phyloP scores from a whole-genome alignment of 257 asterid species.

The Buddleja alternifolia region DNA sequence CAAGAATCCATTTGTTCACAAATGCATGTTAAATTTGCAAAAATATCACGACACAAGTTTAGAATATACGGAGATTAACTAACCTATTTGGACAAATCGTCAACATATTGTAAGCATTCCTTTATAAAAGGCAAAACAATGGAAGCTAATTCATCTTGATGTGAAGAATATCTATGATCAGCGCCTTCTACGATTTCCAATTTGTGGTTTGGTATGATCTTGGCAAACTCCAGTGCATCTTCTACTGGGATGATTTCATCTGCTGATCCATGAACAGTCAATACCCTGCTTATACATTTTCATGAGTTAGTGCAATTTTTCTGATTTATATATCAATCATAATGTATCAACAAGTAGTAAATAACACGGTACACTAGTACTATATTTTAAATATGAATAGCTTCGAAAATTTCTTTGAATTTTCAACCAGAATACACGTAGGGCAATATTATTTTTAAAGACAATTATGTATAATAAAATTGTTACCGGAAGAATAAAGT shows the following conservation, averaged over 20 bases:
- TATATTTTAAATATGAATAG: too few relatives aligned
- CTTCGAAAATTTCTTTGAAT: too few relatives aligned
- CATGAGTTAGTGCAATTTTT: neutral
- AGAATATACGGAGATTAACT: too few relatives aligned
- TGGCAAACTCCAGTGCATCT: constrained; percentile 66
- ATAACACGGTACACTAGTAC: too few relatives aligned
- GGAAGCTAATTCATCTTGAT: constrained; percentile 52
- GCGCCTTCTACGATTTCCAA: constrained; percentile 62
- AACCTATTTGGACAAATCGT: constrained; percentile 23
- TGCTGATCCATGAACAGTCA: constrained; percentile 72
- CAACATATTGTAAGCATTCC: constrained; percentile 40
- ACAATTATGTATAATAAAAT: too few relatives aligned
- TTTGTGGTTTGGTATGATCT: constrained; percentile 61
- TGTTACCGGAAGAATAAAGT: too few relatives aligned
- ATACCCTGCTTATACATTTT: constrained; percentile 45
- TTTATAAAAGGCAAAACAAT: constrained; percentile 52
- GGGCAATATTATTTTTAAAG: too few relatives aligned
- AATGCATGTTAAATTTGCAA: neutral
- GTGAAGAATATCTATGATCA: constrained; percentile 51
- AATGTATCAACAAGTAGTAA: neutral
- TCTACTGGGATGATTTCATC: constrained; percentile 59
- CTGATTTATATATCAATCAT: neutral
- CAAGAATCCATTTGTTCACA: neutral
- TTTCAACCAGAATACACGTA: too few relatives aligned
- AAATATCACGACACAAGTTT: too few relatives aligned